Base-by-base conservation (phyloP, 2,329 filamentous ascomycete genomes). In the Diplodia seriata region DNA sequence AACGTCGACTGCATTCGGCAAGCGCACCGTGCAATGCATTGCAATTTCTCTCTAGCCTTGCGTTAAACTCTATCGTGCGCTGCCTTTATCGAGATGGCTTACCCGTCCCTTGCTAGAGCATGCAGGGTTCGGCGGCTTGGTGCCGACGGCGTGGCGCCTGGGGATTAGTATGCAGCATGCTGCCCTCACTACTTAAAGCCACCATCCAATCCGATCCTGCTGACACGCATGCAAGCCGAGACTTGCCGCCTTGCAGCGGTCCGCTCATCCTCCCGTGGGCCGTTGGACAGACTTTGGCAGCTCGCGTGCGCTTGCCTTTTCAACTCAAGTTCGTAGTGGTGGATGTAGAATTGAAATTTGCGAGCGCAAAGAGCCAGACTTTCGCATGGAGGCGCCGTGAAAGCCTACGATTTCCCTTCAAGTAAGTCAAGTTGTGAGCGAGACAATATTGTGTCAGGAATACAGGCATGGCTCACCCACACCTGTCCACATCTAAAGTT, bases 111-210 rank as follows among this genome's bases (percentile, higher is more conserved):
- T 8, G 26, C 14, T 15, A 26, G 50, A 29, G 50, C 50, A 56
- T 20, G 53, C 54, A 57, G 33, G 18, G 33, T 26, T 43, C 54
- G 36, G 56, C 9, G 38, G 15, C 56, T 47, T 59, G 38, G 54
- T 26, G 54, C 54, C 54, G 54, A 57, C 18, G 18, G 53, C 18
- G 53, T 20, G 53, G 53, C 53, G n/a, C 31, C 33, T 47, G 36
- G 55, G 20, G 55, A 40, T 20, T 23, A 43, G 31, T 12, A 47
- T 26, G 55, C 53, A 20, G 26, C 53, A 36, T 55, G 33, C 53
- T 31, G 53, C 31, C 29, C 26, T n/a, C 8, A 33, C 53, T 38
- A 4, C 26, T 18, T 18, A 4, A 7, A 55, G 53, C 15, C 53
- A n/a, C 29, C 5, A 20, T n/a, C 20, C 31, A 38, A 26, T 56